phyloP scores from a whole-genome alignment of 73 alveolate genomes.

The Breviolum minutum region DNA sequence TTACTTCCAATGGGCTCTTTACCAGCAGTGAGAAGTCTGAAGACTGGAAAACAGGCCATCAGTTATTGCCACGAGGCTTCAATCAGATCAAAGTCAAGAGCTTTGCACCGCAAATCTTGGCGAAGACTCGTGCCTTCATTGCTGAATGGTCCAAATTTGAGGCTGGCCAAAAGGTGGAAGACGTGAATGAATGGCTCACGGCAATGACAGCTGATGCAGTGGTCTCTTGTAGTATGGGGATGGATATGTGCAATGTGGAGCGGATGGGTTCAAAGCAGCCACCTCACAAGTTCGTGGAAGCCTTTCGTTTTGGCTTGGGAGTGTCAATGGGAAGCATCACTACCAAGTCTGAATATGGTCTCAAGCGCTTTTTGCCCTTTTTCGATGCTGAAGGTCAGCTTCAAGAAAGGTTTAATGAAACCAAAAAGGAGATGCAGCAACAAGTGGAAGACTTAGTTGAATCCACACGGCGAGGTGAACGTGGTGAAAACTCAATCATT shows the following conservation, averaged over 20 bases:
- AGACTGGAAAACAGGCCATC: constrained; percentile 63
- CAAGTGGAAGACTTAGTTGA: constrained; percentile 56
- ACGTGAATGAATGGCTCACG: constrained; percentile 67
- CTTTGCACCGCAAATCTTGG: constrained; percentile 67
- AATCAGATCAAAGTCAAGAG: constrained; percentile 74
- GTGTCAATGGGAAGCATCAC: constrained; percentile 82
- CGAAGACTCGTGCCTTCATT: constrained; percentile 55
- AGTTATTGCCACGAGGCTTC: constrained; percentile 65
- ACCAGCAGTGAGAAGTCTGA: constrained; percentile 86
- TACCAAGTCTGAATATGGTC: constrained; percentile 56
- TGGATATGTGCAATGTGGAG: constrained; percentile 75
- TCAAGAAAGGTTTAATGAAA: constrained; percentile 23
- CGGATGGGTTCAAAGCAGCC: constrained; percentile 71
- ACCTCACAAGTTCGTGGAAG: constrained; percentile 62
- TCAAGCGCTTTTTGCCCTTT: constrained; percentile 70
- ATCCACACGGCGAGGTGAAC: constrained; percentile 39
- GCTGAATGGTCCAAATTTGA: constrained; percentile 67
- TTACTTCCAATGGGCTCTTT: constrained; percentile 55
- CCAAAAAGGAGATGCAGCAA: constrained; percentile 48
- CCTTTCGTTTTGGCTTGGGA: constrained; percentile 71
- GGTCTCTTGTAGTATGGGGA: constrained; percentile 73
- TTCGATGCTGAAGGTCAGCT: constrained; percentile 68
- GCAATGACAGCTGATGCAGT: constrained; percentile 81
- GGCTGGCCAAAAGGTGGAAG: constrained; percentile 53
- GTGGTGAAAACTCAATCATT: constrained; percentile 56